Evolutionary conservation across 163 green algal species (phyloP).

Genomic region (Scenedesmus sp.): DNA sequence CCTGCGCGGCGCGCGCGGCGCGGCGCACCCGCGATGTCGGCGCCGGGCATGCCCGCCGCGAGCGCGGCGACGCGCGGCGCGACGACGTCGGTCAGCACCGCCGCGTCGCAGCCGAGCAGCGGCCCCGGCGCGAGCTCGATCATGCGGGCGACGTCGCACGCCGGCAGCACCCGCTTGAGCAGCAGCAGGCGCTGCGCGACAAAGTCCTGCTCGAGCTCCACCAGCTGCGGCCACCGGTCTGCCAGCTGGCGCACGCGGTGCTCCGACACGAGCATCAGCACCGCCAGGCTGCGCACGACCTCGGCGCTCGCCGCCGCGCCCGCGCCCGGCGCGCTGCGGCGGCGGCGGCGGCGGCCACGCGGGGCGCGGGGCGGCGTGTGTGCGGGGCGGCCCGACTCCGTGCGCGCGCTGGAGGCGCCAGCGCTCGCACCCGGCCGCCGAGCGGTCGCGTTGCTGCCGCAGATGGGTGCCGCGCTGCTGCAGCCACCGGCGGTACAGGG

Average conservation of each 20-base stretch:
- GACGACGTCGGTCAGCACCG: neutral
- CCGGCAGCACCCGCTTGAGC: constrained; percentile 35
- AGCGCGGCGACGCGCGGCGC: constrained; percentile 15
- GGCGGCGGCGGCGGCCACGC: no score
- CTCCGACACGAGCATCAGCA: constrained; percentile 29
- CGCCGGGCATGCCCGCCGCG: constrained; percentile 14
- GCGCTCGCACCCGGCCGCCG: no score
- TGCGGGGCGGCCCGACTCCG: no score
- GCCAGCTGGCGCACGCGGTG: constrained; percentile 22
- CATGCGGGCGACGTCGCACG: constrained; percentile 36
- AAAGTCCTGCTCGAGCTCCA: neutral
- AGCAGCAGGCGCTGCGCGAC: constrained; percentile 35
- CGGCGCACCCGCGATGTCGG: constrained; percentile 5
- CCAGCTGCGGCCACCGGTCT: constrained; percentile 14
- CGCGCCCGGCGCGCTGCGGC: constrained; percentile 15
- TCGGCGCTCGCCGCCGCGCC: neutral
- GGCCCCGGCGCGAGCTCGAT: constrained; percentile 22
- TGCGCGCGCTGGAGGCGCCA: no score
- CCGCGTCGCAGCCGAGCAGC: constrained; percentile 17
- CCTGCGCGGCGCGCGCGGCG: neutral
- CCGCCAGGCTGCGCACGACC: neutral
- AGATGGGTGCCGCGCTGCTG: constrained; percentile 2
- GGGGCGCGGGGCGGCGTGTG: no score
- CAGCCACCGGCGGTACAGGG: constrained; percentile 27
- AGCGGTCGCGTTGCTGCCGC: no score